Evolutionary conservation across 1,284 basidiomycete species (phyloP).

Genomic region (Pascua guehoae): DNA sequence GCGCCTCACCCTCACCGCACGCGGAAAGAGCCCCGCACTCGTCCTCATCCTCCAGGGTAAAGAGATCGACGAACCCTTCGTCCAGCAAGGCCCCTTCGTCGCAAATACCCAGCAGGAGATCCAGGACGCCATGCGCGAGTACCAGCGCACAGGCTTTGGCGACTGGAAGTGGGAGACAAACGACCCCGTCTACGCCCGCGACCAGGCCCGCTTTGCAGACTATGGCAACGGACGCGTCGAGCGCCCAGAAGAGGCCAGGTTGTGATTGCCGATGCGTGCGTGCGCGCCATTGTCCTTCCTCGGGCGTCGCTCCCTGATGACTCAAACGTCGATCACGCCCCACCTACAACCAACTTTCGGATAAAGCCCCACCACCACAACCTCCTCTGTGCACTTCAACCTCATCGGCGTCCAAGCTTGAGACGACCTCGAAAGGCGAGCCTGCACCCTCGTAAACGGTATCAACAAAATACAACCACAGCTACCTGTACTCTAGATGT

Average conservation of each 20-base stretch:
- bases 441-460: too few species aligned
- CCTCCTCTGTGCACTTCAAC: too few species aligned
- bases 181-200: slow-evolving; percentile 3
- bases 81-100: slow-evolving; percentile 18
- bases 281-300: too few species aligned
- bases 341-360: too few species aligned
- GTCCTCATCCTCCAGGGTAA: slow-evolving; percentile 18
- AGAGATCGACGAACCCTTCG: slow-evolving; percentile 16
- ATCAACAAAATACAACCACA: too few species aligned
- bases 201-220: slow-evolving; percentile 12
- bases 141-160: slow-evolving; percentile 16
- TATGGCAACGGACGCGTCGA: slow-evolving; percentile 11
- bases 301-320: too few species aligned
- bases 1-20: slow-evolving; percentile 8
- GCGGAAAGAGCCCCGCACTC: not conserved
- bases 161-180: slow-evolving; percentile 8
- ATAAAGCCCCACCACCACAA: too few species aligned
- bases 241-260: slow-evolving; percentile 3
- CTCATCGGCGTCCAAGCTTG: too few species aligned
- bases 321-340: too few species aligned
- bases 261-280: too few species aligned
- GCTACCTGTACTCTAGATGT: too few species aligned
- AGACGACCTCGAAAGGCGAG: too few species aligned
- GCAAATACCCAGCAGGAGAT: slow-evolving; percentile 19
- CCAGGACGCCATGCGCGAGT: slow-evolving; percentile 11